Base-by-base conservation (phyloP, 2,329 filamentous ascomycete genomes). In the Venturia asperata region DNA sequence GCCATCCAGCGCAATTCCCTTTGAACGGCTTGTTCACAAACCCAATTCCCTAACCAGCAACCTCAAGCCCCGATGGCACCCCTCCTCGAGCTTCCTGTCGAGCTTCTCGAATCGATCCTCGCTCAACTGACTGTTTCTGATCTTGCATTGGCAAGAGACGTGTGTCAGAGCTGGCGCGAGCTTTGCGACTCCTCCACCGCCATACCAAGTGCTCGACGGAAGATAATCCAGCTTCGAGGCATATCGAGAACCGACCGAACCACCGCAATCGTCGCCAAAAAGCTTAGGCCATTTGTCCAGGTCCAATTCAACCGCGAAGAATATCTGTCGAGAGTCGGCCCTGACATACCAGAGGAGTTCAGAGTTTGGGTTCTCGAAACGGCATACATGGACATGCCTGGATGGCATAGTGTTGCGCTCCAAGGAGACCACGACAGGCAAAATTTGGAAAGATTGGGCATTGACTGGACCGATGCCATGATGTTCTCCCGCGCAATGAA, bases 71-170 rank as follows among this genome's bases (percentile, higher is more conserved):
- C 17, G n/a, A 63, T 63, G 61, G 34, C 61, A 10, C 5, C 39
- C 21, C 45, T 63, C 34, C n/a, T 47, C 43, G 19, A n/a, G 41
- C 63, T 64, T n/a, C 63, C 63, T 19, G 63, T 64, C 30, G 63
- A 64, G 47, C 62, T 64, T 13, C 42, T 64, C 24, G 62, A 64
- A 49, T 45, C 45, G 5, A 64, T 64, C 24, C 49, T 64, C n/a
- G 45, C 47, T 30, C 10, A 58, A 27, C 17, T 64, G 27, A 15
- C 27, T 15, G 42, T 52, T 27, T 21, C 62, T 27, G 49, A 64
- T 9, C 62, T 64, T 5, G 45, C 45, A 24, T 9, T 58, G 30
- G 62, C 49, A n/a, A 47, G 62, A 56, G 58, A 64, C 27, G 49
- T 56, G 10, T 64, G 62, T 37, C 30, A 37, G 27, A 37, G 34